Conservation (phyloP, 2,329 filamentous ascomycete species). For the Neofusicoccum parvum region DNA sequence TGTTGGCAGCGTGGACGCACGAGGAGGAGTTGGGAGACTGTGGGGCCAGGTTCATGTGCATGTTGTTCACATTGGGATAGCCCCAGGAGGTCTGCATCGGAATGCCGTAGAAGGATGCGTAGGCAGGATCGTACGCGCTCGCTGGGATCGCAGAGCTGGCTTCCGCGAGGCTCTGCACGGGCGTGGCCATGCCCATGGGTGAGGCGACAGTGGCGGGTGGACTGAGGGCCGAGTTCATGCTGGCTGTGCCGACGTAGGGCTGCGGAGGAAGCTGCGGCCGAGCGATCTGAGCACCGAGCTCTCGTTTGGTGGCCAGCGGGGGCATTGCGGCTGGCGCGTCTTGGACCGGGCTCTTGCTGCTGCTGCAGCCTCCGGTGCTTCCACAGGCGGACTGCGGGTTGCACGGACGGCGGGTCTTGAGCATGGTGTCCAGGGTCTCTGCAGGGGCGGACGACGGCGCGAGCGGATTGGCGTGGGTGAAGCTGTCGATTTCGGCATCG, state of each 20-base stretch:
- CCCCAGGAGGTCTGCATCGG: background rate
- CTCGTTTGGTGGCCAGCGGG: background rate
- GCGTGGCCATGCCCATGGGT: background rate
- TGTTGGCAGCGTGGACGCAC: conserved; percentile 46
- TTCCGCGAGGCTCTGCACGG: background rate
- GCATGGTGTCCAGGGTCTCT: conserved; percentile 33
- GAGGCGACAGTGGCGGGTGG: background rate
- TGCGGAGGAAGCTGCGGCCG: background rate
- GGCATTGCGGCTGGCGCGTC: background rate
- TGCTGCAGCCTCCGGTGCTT: background rate
- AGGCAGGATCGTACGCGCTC: background rate
- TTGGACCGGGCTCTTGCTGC: background rate
- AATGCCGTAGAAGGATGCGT: background rate
- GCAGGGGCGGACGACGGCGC: conserved; percentile 3
- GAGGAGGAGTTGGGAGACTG: conserved; percentile 34
- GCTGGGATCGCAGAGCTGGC: background rate
- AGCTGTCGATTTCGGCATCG: conserved; percentile 56
- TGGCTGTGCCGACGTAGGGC: background rate
- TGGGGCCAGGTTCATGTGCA: background rate
- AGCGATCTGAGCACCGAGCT: too few species aligned
- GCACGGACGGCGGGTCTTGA: conserved; percentile 34
- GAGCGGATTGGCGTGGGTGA: background rate
- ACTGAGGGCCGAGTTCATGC: background rate
- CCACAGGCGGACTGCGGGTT: conserved; percentile 24
- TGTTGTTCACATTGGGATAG: conserved; percentile 21